Base-by-base conservation (phyloP, 2,329 filamentous ascomycete genomes). In the Aspergillus transmontanensis region DNA sequence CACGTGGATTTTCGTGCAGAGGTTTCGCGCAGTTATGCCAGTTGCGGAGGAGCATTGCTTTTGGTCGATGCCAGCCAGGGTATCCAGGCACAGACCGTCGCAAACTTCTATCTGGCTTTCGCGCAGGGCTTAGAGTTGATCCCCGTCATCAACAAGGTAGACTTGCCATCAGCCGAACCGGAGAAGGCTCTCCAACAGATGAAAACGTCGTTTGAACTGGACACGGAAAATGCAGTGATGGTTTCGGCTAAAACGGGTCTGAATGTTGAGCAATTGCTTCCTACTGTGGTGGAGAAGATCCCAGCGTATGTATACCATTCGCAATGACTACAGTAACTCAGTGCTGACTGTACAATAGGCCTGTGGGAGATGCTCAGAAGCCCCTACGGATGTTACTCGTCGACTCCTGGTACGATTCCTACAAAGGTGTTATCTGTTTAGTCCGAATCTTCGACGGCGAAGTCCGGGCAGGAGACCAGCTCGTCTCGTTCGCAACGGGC, bases 1-100 rank as follows among this genome's bases (percentile, higher is more conserved):
- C 95, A 99, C 81, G 95, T 99, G 62, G 95, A 99, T 81, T 99
- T 99, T 78, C 87, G 95, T 61, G 95, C 95, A 55, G 95, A 99
- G 79, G 95, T 99, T 12, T 96, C 93, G 39, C 87, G 95, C 55
- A 97, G 93, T 66, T 99, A 99, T 82, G 94, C 94, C 58, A 96
- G 92, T 73, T 99, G 95, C 76, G 94, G 94, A 67, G 96, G 95
- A 57, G 94, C 95, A 1, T 78, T 99, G 64, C 84, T 99, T 58
- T 87, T 99, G 1, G 94, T 99, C 3, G 95, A 99, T 83, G 95
- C 94, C 9, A 96, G 92, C 70, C 95, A 99, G 79, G 95, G 95
- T 53, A 89, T 99, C 2, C 95, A 99, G 81, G 95, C 95, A 6
- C 95, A 99, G 82, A 99, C 95, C 0, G 95, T 99, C 10, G 95